These are phyloP conservation scores for Dunaliella primolecta DNA, from an alignment of 139 green algal species.

Conservation along the genomic window DNA sequence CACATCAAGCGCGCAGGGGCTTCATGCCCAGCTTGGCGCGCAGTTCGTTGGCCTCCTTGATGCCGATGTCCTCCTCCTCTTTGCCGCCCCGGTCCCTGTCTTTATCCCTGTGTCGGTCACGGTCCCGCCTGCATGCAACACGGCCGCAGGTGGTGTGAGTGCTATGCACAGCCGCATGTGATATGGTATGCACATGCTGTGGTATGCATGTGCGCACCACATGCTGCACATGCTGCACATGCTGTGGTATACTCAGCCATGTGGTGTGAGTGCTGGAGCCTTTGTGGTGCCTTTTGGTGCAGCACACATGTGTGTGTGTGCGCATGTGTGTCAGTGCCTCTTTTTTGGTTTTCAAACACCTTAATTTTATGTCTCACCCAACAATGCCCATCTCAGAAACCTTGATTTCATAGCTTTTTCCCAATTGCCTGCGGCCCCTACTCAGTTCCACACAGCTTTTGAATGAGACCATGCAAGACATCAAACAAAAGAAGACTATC, in stretches of 20 bases:
- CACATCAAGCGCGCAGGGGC: constrained; percentile 25
- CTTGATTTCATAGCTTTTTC: no score
- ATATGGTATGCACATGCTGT: neutral
- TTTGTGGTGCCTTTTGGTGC: neutral
- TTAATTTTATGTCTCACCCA: no score
- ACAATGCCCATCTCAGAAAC: no score
- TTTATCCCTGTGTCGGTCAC: constrained; percentile 2
- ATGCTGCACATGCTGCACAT: neutral
- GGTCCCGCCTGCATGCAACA: neutral
- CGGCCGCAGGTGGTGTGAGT: neutral
- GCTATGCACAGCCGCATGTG: neutral
- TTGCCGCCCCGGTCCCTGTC: neutral
- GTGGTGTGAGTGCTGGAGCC: no score
- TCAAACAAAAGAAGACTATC: no score
- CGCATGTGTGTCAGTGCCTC: no score
- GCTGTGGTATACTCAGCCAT: no score
- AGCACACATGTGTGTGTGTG: no score
- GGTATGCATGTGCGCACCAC: neutral
- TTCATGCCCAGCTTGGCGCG: constrained; percentile 42
- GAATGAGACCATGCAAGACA: no score
- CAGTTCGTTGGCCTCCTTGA: constrained; percentile 35
- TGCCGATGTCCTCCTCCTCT: constrained; percentile 26
- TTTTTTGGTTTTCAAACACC: no score
- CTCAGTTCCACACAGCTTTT: no score
- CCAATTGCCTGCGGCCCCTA: no score